Evolutionary conservation across 2,329 filamentous ascomycete species (phyloP), one percentile per base, ranked within the genome.

Genomic region (Paraconiothyrium brasiliense): DNA sequence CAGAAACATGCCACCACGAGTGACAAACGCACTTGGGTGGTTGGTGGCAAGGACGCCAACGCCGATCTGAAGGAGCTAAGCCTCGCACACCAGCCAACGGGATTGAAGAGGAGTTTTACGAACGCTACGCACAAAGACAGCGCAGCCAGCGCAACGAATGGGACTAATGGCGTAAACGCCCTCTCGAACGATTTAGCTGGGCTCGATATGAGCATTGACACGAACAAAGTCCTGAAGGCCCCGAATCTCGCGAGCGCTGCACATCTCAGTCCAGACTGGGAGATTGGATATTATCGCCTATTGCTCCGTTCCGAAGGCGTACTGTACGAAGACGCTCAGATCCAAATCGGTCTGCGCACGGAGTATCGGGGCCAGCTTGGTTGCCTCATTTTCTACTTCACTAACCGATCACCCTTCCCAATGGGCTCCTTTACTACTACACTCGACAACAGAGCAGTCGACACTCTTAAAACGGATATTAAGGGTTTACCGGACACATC

Each of bases 291-390:
- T 80, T 92, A 94, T 74, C 88, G 89, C 57, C 83, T 99, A 16
- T 85, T 97, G 68, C 87, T 97, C 54, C 86, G 86, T 58, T 82
- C 90, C 0, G 94, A 98, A 76, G 95, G 95, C 58, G 87, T 99
- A 9, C 84, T 99, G 0, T 99, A 97, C 76, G 94, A 99, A 79
- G 95, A 99, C 75, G 90, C 90, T 0, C 95, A 99, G 79, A 87
- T 99, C 57, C 94, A 99, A 76, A 86, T 99, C 44, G 95, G 95
- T 35, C 82, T 98, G 56, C 90, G 95, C 39, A 96, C 93, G 10
- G 95, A 99, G 80, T 99, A 97, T 77, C 90, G 95, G 62, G 92
- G 90, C n/a, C 92, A 97, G 75, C 90, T 97, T 82, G 95, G 95
- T 46, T 97, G 95, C 72, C 83, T 99, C 64, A 98, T 99, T 71